Base-by-base conservation (phyloP, 257 asterid species). In the Capsicum chinense region DNA sequence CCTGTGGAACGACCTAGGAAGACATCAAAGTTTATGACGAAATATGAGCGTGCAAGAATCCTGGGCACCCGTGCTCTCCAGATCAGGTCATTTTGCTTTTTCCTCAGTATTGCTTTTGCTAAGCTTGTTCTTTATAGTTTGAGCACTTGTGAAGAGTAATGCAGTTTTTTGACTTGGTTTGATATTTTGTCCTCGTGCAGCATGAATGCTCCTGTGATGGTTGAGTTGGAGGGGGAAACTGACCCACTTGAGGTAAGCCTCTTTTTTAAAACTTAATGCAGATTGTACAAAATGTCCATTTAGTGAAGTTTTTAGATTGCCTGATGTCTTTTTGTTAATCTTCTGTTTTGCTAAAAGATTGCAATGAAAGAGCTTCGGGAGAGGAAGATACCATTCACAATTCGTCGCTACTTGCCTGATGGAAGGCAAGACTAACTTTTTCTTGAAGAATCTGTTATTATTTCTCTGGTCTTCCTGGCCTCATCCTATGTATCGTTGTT, bases 191-290 rank as follows among this genome's bases (percentile, higher is more conserved):
- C 58, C 42, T 82, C 70, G 79, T 5, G 82, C 92, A 95, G 99
- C 92, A 95, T 94, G 99, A 95, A 95, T 90, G 99, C 99, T 37
- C 99, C 98, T 21, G 98, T 95, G 83, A 95, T 95, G 99, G 99
- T 95, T 88, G 98, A 95, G 90, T 85, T 95, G 90, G 99, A 95
- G 85, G 98, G 99, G 10, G 99, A 95, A 89, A 93, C 97, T 5
- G 99, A 93, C 85, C 98, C 98, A 0, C 90, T 95, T 68, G 99
- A 95, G 99, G 98, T 95, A 86, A 87, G 50, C 26, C 33, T 83
- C 81, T 54, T 79, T 12, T 60, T 0, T 4, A 14, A 52, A 26
- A 14, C 19, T 66, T 47, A 1, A 11, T 67, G 44, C 8, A 10
- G 37, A 17, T 9, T 57, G 3, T 26, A 62, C 58, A 58, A 35